Evolutionary conservation across 2,329 filamentous ascomycete genomes (phyloP).

Genomic region (Exophiala dermatitidis): DNA sequence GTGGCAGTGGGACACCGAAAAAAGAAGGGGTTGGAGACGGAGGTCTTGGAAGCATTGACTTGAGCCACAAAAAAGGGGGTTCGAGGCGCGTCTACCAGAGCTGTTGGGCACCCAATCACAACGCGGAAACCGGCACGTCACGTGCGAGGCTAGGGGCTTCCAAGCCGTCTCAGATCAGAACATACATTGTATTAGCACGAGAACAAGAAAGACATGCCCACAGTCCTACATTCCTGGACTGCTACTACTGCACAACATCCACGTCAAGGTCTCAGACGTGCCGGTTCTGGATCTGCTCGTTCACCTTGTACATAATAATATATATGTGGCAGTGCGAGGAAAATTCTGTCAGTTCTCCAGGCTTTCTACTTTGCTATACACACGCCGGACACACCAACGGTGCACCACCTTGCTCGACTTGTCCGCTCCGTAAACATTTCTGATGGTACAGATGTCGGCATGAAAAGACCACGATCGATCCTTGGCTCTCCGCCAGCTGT

Average conservation of each 20-base stretch:
- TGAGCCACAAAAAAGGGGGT: not conserved
- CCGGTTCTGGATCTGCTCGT: too few species aligned
- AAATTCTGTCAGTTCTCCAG: not conserved
- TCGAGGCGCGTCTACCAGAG: constrained; percentile 5
- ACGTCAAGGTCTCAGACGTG: too few species aligned
- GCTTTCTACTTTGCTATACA: constrained; percentile 10
- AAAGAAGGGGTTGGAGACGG: constrained; percentile 1
- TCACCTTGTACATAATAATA: not conserved
- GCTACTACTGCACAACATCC: too few species aligned
- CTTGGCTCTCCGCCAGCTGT: constrained; percentile 6
- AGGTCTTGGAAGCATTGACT: not conserved
- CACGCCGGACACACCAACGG: constrained; percentile 16
- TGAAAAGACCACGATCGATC: constrained; percentile 41
- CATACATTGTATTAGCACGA: not conserved
- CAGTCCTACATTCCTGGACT: too few species aligned
- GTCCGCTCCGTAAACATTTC: constrained; percentile 35
- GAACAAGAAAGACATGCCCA: too few species aligned
- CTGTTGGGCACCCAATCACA: constrained; percentile 2
- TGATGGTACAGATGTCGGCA: constrained; percentile 46
- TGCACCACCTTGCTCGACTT: constrained; percentile 17
- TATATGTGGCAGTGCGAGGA: not conserved
- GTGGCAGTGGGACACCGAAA: not conserved
- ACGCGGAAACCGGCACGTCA: not conserved
- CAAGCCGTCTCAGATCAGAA: not conserved
- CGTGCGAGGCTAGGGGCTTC: constrained; percentile 7